phyloP scores from a whole-genome alignment of 345 rosid species.

The Viola odorata region DNA sequence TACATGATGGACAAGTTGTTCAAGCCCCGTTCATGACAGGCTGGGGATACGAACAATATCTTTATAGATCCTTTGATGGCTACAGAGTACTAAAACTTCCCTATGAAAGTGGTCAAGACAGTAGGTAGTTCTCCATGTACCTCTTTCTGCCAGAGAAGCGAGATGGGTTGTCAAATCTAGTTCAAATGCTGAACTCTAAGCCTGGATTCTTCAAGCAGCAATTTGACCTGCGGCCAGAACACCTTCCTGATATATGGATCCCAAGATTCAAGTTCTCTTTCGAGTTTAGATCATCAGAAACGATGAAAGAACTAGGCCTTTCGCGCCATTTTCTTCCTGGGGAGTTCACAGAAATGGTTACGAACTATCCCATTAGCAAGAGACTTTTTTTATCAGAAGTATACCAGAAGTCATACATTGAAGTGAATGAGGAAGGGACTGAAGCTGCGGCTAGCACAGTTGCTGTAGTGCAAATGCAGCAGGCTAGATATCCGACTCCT shows the following conservation, averaged over 20 bases:
- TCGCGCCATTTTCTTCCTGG: slow-evolving; percentile 13
- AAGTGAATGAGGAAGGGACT: slow-evolving; percentile 34
- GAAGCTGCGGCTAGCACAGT: slow-evolving; percentile 26
- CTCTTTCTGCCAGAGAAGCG: slow-evolving; percentile 22
- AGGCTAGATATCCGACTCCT: neutral
- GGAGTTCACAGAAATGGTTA: slow-evolving; percentile 19
- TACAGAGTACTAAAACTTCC: slow-evolving; percentile 22
- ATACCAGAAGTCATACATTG: slow-evolving; percentile 27
- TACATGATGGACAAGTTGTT: too few species aligned
- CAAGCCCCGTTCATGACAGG: too few species aligned
- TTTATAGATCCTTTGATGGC: slow-evolving; percentile 10
- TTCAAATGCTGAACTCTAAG: slow-evolving; percentile 5
- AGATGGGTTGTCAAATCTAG: slow-evolving; percentile 14
- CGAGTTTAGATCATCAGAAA: slow-evolving; percentile 20
- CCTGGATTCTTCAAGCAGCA: slow-evolving; percentile 17
- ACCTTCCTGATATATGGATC: slow-evolving; percentile 16
- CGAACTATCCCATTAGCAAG: neutral
- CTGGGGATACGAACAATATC: neutral
- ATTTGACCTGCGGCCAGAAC: neutral
- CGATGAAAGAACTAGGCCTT: slow-evolving; percentile 20
- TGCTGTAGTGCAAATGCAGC: neutral
- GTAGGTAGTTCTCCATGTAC: slow-evolving; percentile 17
- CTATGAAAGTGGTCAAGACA: slow-evolving; percentile 17
- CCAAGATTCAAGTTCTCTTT: slow-evolving; percentile 26
- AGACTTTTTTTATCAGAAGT: slow-evolving; percentile 10